Evolutionary conservation across 176 grass and related monocot genomes (phyloP).

Genomic region (Lolium perenne): DNA sequence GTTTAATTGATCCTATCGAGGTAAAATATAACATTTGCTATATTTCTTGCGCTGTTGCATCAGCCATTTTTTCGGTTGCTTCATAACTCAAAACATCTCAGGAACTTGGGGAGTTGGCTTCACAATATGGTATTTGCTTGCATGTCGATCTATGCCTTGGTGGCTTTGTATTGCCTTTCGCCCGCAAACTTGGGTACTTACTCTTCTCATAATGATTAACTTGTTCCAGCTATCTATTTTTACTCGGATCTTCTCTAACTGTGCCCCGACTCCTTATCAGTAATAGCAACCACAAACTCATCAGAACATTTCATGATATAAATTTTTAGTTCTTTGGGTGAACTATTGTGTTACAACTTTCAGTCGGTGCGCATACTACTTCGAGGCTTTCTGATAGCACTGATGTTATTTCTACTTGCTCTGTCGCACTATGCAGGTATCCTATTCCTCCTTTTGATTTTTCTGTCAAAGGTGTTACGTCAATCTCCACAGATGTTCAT

Average conservation of each 20-base stretch:
- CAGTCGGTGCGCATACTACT: neutral
- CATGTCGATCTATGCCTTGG: conserved; percentile 98
- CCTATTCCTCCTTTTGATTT: conserved; percentile 94
- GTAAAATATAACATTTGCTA: conserved; percentile 42
- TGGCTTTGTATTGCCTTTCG: conserved; percentile 96
- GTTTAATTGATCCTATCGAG: conserved; percentile 93
- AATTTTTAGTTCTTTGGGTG: neutral
- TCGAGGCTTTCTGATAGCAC: neutral
- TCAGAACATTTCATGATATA: conserved; percentile 8
- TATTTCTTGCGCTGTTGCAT: neutral
- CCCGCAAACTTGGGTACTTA: conserved; percentile 87
- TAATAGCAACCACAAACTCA: neutral
- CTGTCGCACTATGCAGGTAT: conserved; percentile 63
- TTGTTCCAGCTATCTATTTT: conserved; percentile 18
- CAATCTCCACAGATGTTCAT: conserved; percentile 96
- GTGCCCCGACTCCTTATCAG: neutral
- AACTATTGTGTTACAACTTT: conserved; percentile 6
- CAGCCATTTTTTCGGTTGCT: conserved; percentile 21
- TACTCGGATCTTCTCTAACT: conserved; percentile 1
- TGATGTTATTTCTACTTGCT: conserved; percentile 30
- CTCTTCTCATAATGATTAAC: conserved; percentile 28
- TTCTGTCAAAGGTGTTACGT: conserved; percentile 95
- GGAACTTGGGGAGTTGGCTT: conserved; percentile 94
- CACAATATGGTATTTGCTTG: conserved; percentile 85
- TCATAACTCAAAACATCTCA: conserved; percentile 39